Percentiles rank a stretch among this genome's conserved stretches.
Conservation (phyloP, 2,329 filamentous ascomycete species). For the Venturia asperata region DNA sequence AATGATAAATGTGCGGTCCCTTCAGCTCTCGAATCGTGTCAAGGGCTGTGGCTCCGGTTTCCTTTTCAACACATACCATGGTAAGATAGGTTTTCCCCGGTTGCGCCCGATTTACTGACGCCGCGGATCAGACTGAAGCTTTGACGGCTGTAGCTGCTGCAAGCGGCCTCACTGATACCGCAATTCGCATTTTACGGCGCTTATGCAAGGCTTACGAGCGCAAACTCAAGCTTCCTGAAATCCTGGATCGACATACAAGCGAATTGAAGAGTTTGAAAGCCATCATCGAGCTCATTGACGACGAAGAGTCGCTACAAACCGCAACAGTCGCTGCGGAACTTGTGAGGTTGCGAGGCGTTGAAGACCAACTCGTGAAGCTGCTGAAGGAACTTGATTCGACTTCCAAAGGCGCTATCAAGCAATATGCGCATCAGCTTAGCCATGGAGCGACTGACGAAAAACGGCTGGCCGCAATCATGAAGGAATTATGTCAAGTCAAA, state of each 20-base stretch:
- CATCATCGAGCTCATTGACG: conserved; percentile 22
- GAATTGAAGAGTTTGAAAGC: conserved; percentile 23
- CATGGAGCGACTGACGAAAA: conserved; percentile 23
- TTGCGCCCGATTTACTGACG: neutral
- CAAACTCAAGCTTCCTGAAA: conserved; percentile 21
- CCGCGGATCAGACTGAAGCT: conserved; percentile 1
- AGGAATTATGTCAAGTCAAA: conserved; percentile 23
- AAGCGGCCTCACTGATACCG: conserved; percentile 19
- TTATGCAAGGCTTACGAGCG: conserved; percentile 22
- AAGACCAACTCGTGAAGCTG: conserved; percentile 18
- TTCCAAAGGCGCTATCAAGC: conserved; percentile 20
- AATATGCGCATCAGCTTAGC: conserved; percentile 23
- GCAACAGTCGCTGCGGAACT: conserved; percentile 20
- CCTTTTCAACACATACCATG: neutral
- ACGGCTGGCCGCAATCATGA: conserved; percentile 23
- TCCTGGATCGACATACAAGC: conserved; percentile 22
- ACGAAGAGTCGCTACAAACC: conserved; percentile 22
- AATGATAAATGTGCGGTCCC: neutral
- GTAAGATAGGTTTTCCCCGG: neutral
- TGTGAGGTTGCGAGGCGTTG: conserved; percentile 20
- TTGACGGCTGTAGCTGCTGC: conserved; percentile 15
- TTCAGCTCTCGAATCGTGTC: neutral
- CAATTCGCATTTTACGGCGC: conserved; percentile 19
- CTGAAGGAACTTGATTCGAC: conserved; percentile 22
- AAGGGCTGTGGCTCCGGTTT: neutral